Conservation (phyloP, 2,329 filamentous ascomycete genomes). For the Aspergillus fumigatus region DNA sequence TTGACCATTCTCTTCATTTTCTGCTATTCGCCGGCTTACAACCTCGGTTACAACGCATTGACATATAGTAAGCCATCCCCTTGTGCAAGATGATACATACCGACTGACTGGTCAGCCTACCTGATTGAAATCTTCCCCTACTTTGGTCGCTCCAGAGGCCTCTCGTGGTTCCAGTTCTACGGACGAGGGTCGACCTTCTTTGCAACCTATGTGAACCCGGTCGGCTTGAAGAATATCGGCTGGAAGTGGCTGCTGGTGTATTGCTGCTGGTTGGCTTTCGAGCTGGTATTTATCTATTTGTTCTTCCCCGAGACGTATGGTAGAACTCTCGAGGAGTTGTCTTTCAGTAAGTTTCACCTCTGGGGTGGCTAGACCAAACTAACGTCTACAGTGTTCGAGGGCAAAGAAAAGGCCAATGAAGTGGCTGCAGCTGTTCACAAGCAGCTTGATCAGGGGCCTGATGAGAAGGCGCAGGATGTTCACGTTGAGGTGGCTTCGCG, state of each 20-base stretch:
- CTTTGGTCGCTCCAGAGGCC: conserved; percentile 53
- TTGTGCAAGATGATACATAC: background rate
- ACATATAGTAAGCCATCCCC: conserved; percentile 33
- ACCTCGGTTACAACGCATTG: conserved; percentile 63
- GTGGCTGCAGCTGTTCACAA: conserved; percentile 36
- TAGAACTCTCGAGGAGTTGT: conserved; percentile 43
- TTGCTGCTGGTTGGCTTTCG: conserved; percentile 40
- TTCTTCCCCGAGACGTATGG: conserved; percentile 44
- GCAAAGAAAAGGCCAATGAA: conserved; percentile 31
- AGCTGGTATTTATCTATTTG: conserved; percentile 42
- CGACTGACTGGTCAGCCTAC: conserved; percentile 31
- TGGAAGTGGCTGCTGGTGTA: conserved; percentile 46
- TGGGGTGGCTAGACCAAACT: conserved; percentile 3
- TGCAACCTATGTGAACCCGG: conserved; percentile 46
- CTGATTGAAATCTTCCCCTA: conserved; percentile 59
- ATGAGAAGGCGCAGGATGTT: conserved; percentile 1
- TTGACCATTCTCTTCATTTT: conserved; percentile 56
- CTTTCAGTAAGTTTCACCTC: conserved; percentile 36
- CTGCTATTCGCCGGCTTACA: conserved; percentile 56
- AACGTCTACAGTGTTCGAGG: conserved; percentile 33
- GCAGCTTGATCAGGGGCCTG: conserved; percentile 23
- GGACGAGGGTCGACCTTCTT: conserved; percentile 48
- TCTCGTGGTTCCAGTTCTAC: conserved; percentile 55
- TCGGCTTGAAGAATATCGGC: conserved; percentile 39
- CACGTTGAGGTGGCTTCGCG: conserved; percentile 5